These are phyloP conservation scores for Pythium apleroticum DNA, from an alignment of 352 stramenopile species.

Conservation along the genomic window DNA sequence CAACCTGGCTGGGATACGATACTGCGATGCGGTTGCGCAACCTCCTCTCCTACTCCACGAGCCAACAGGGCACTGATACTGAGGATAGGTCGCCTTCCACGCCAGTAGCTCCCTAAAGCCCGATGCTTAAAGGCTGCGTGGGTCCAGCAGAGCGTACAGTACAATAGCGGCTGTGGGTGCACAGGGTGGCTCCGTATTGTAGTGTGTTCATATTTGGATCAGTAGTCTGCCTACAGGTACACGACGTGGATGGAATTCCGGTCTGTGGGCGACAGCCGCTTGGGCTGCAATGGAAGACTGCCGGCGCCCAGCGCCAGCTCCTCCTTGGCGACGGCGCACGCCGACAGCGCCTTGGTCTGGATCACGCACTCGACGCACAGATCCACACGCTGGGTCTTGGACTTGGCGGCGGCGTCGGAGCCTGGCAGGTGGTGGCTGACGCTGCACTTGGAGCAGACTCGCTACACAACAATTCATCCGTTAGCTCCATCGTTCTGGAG, in stretches of 20 bases:
- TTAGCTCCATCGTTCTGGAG: too few relatives aligned
- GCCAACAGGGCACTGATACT: too few relatives aligned
- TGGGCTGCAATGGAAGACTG: background rate
- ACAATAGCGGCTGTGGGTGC: background rate
- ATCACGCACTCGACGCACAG: constrained; percentile 25
- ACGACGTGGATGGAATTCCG: background rate
- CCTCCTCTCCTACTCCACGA: too few relatives aligned
- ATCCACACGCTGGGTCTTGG: constrained; percentile 7
- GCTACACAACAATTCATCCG: too few relatives aligned
- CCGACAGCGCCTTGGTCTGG: constrained; percentile 10
- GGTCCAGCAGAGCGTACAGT: too few relatives aligned
- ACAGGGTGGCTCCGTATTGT: background rate
- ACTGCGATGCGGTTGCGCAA: background rate
- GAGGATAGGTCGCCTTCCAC: too few relatives aligned
- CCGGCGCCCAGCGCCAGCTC: background rate
- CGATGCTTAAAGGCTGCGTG: too few relatives aligned
- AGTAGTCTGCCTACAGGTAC: background rate
- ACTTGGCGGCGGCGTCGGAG: background rate
- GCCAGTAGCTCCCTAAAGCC: too few relatives aligned
- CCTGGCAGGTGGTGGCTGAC: constrained; percentile 15
- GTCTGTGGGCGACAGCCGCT: background rate
- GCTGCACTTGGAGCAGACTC: constrained; percentile 21
- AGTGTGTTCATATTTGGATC: too few relatives aligned
- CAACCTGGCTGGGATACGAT: background rate
- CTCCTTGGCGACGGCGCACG: constrained; percentile 4